These are phyloP conservation scores for Hanseniaspora uvarum DNA, from an alignment of 1,139 yeast species.

Conservation along the genomic window DNA sequence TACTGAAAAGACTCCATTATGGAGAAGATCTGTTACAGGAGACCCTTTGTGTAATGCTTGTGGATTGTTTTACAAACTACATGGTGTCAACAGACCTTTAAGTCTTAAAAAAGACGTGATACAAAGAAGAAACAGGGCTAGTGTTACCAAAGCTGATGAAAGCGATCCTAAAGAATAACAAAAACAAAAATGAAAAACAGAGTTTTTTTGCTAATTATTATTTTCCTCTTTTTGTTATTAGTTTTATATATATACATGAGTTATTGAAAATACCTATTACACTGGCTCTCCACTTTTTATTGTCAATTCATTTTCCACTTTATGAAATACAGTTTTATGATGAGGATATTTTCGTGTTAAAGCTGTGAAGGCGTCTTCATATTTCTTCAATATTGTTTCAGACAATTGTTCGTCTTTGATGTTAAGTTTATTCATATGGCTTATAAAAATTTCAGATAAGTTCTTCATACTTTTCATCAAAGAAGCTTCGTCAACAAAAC, in stretches of 20 bases:
- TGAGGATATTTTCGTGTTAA: background rate
- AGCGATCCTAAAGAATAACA: background rate
- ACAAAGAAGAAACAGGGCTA: conserved; percentile 53
- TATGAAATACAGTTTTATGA: background rate
- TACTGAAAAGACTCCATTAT: conserved; percentile 85
- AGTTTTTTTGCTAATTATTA: too few species aligned
- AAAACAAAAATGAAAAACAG: background rate
- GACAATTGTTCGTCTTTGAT: background rate
- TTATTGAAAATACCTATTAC: background rate
- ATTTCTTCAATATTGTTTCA: background rate
- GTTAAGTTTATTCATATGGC: background rate
- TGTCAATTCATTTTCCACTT: background rate
- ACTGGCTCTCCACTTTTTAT: background rate
- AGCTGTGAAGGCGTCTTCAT: background rate
- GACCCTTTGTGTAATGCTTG: conserved; percentile 93
- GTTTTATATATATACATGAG: background rate
- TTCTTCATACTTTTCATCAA: background rate
- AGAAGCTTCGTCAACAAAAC: background rate
- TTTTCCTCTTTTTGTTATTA: too few species aligned
- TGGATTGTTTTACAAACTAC: conserved; percentile 79
- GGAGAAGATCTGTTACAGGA: conserved; percentile 91
- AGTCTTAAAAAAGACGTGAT: conserved; percentile 86
- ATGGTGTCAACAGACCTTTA: conserved; percentile 87
- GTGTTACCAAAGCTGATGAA: background rate
- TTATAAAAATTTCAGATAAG: background rate